Base-by-base conservation (phyloP, 2,329 filamentous ascomycete genomes). In the Monosporascus sp. region DNA sequence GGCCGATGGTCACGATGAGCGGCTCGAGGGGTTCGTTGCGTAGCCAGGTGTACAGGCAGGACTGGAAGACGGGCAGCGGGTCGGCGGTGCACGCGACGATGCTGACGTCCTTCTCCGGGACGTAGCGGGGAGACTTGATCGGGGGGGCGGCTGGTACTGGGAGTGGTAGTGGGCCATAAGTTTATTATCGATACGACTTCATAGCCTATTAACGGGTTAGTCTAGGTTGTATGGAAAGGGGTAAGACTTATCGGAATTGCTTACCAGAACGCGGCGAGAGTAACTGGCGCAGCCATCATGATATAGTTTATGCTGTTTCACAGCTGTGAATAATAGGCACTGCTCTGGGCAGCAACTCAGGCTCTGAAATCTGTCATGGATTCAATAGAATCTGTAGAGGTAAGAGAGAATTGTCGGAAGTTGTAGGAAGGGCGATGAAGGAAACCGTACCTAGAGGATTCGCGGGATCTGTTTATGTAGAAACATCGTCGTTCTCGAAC, bases 21-120 rank as follows among this genome's bases (percentile, higher is more conserved):
- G 51, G 27, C 24, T 54, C 72, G 47, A 80, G 77, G 1, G 65
- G 80, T 2, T 65, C 79, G 11, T 80, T 80, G 60, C 71, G 76
- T 0, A 69, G 80, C 47, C 71, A 68, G 7, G 74, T 73, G 44
- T 74, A 80, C 55, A 69, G 74, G 22, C 67, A 75, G 49, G 76
- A 76, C 1, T 66, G 78, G 41, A 67, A 74, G n/a, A 61, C 75
- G 7, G 72, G 75, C 46, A 59, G 72, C 1, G 56, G 68, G 1
- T 74, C 75, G 1, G 56, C 62, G 44, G 72, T 55, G 25, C 49
- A 50, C 22, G 41, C 41, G 27, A 57, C 65, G 50, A 62, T 60
- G 24, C 72, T 72, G 63, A 62, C 67, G 39, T 67, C 69, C 24
- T 3, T 38, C 2, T 25, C 6, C 37, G 37, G n/a, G 37, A 38